These are phyloP conservation scores for Candida vartiovaarae DNA, from an alignment of 805 yeast genomes.

Conservation along the genomic window DNA sequence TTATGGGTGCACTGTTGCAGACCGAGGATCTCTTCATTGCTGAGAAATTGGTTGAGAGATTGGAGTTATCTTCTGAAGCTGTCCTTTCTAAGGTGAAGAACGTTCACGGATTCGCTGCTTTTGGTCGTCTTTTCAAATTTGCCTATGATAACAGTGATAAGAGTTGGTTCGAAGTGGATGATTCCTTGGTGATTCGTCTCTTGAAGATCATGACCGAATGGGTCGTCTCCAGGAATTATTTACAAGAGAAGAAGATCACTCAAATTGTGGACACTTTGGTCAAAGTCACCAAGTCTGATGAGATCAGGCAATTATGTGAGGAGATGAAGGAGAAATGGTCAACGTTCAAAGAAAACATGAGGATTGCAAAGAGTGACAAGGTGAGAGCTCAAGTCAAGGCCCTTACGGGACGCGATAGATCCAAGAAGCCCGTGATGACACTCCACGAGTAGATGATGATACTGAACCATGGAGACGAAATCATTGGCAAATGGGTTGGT, in stretches of 20 bases:
- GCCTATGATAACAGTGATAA: conserved; percentile 11
- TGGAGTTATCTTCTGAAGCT: conserved; percentile 44
- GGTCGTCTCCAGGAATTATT: conserved; percentile 70
- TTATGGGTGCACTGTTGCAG: conserved; percentile 77
- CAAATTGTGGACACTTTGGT: conserved; percentile 42
- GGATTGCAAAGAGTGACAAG: conserved; percentile 59
- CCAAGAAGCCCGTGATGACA: neutral
- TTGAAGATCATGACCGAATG: conserved; percentile 53
- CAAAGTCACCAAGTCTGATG: conserved; percentile 15
- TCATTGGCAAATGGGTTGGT: conserved; percentile 48
- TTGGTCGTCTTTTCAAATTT: conserved; percentile 50
- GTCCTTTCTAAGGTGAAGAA: conserved; percentile 57
- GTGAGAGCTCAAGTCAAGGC: conserved; percentile 1
- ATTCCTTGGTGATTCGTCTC: conserved; percentile 38
- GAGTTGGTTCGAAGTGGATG: conserved; percentile 23
- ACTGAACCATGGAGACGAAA: conserved; percentile 3
- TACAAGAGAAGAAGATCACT: conserved; percentile 69
- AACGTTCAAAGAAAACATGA: conserved; percentile 68
- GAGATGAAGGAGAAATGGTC: conserved; percentile 63
- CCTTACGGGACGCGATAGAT: conserved; percentile 16
- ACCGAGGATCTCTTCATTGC: conserved; percentile 62
- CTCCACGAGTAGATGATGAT: neutral
- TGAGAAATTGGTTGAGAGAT: conserved; percentile 59
- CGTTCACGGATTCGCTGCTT: conserved; percentile 81
- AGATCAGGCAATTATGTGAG: conserved; percentile 32